A percentile compares a stretch with the other conserved stretches of the same genome.
Evolutionary conservation across 148 eudicot genomes (phyloP).

Genomic region (Chenopodium berlandieri): DNA sequence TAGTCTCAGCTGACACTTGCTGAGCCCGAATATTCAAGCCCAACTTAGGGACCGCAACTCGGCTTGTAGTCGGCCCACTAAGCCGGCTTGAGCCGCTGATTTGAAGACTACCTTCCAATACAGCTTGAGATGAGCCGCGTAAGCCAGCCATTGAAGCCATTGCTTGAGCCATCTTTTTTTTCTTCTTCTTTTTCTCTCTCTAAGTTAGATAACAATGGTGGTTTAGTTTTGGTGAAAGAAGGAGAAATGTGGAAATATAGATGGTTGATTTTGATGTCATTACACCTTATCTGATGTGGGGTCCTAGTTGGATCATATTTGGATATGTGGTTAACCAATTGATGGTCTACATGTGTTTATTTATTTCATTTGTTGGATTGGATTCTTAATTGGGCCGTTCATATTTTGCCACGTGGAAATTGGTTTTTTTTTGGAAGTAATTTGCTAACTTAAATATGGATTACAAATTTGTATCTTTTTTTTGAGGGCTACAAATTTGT

Average conservation of each 20-base stretch:
- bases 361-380: conserved; percentile 21
- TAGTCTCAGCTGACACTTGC: conserved; percentile 50
- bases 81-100: conserved; percentile 51
- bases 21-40: conserved; percentile 52
- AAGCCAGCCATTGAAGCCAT: conserved; percentile 85
- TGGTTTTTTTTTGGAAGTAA: background rate
- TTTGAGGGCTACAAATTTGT: no score
- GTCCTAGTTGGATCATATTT: conserved; percentile 33
- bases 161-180: conserved; percentile 64
- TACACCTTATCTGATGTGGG: conserved; percentile 32
- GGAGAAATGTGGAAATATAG: conserved; percentile 29
- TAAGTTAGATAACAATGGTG: background rate
- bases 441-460: background rate
- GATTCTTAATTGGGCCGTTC: background rate
- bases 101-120: conserved; percentile 72
- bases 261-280: conserved; percentile 19
- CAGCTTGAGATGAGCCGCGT: conserved; percentile 65
- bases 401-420: conserved; percentile 15
- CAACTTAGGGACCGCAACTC: conserved; percentile 33
- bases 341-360: conserved; percentile 21
- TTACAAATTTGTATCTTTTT: no score
- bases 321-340: conserved; percentile 37
- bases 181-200: background rate
- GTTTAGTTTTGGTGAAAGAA: background rate
- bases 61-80: conserved; percentile 32